phyloP scores from a whole-genome alignment of 371 early-diverging fungal genomes.

The Basidiobolus meristosporus region DNA sequence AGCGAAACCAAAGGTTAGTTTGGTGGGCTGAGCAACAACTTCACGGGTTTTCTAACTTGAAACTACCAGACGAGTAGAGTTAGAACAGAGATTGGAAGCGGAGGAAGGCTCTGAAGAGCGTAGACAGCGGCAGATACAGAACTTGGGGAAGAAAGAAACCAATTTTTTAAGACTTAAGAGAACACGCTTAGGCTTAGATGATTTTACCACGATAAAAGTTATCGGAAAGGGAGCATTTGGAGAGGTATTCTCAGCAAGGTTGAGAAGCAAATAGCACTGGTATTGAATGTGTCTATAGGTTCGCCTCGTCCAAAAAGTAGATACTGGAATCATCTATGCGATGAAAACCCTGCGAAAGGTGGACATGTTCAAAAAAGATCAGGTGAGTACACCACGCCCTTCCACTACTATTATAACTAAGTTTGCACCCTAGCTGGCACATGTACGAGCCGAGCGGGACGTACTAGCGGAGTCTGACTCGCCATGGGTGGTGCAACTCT shows the following conservation, averaged over 20 bases:
- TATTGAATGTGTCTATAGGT: conserved; percentile 22
- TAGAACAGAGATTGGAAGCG: conserved; percentile 47
- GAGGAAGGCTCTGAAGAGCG: conserved; percentile 76
- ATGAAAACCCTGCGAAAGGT: conserved; percentile 91
- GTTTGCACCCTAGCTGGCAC: conserved; percentile 43
- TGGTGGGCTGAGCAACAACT: too few relatives aligned
- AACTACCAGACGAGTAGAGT: conserved; percentile 63
- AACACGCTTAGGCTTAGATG: conserved; percentile 81
- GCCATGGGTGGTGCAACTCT: conserved; percentile 95
- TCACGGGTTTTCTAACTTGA: too few relatives aligned
- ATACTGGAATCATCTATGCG: conserved; percentile 94
- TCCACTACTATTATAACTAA: conserved; percentile 1
- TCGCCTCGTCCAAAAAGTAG: conserved; percentile 83
- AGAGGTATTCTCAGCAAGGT: too few relatives aligned
- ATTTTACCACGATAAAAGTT: conserved; percentile 93
- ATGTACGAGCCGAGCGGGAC: conserved; percentile 96
- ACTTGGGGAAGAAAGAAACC: conserved; percentile 74
- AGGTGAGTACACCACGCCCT: conserved; percentile 17
- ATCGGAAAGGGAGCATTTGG: conserved; percentile 99
- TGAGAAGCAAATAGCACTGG: background rate
- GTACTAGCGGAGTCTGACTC: conserved; percentile 90
- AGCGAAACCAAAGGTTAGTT: conserved; percentile 54
- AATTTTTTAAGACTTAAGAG: conserved; percentile 82
- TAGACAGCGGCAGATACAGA: conserved; percentile 56
- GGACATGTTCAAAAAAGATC: conserved; percentile 95